Conservation (phyloP, 2,329 filamentous ascomycete species). For the Lachnellula suecica region DNA sequence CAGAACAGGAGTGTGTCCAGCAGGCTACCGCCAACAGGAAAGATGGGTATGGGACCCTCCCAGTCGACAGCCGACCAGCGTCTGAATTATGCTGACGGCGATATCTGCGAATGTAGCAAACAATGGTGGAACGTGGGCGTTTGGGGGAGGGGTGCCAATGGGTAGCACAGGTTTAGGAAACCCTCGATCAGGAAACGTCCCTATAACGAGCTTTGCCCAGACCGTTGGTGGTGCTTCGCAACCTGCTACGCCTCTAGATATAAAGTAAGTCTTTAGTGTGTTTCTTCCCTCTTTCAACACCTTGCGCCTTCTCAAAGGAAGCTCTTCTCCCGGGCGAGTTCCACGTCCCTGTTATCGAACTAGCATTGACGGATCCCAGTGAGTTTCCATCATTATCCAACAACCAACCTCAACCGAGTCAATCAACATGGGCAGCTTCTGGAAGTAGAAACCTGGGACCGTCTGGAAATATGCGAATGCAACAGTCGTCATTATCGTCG, state of each 20-base stretch:
- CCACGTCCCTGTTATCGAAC: neutral
- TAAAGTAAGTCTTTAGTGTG: conserved; percentile 54
- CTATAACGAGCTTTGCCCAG: conserved; percentile 65
- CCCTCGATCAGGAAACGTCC: conserved; percentile 52
- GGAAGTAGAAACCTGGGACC: conserved; percentile 29
- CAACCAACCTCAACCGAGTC: conserved; percentile 45
- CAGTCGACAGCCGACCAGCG: neutral
- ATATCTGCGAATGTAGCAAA: conserved; percentile 31
- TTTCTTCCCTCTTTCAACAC: neutral
- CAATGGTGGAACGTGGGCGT: conserved; percentile 54
- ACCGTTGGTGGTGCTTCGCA: conserved; percentile 61
- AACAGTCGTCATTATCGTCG: conserved; percentile 26
- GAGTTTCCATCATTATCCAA: conserved; percentile 67
- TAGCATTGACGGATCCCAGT: conserved; percentile 38
- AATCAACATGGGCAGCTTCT: conserved; percentile 33
- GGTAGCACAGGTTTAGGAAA: conserved; percentile 53
- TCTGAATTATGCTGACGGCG: conserved; percentile 22
- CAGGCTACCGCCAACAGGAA: conserved; percentile 64
- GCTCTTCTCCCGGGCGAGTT: neutral
- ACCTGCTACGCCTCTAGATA: conserved; percentile 59
- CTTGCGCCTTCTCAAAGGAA: too few relatives aligned
- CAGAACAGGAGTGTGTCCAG: conserved; percentile 56
- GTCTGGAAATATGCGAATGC: conserved; percentile 29
- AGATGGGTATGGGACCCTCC: conserved; percentile 52
- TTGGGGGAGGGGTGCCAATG: conserved; percentile 62